These are phyloP conservation scores for Trichomonascaceae sp. DNA, from an alignment of 1,139 yeast genomes.

Conservation along the genomic window DNA sequence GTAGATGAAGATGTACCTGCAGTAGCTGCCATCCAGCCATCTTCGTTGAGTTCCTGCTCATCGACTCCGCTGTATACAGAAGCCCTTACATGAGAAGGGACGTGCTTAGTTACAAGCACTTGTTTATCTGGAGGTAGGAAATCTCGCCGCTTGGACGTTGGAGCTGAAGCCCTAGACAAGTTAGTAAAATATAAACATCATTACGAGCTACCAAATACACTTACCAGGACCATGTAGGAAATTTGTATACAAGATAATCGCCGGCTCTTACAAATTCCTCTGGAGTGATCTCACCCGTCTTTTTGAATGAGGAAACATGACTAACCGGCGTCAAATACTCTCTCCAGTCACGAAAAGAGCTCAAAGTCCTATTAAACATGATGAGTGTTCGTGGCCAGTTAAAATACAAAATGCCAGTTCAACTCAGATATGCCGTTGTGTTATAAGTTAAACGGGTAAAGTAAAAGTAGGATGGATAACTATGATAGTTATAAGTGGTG, in stretches of 20 bases:
- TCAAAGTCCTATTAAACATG: slow-evolving; percentile 67
- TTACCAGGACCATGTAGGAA: slow-evolving; percentile 96
- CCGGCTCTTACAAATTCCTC: slow-evolving; percentile 91
- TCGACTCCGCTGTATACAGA: slow-evolving; percentile 44
- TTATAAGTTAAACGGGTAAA: neutral
- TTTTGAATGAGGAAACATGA: slow-evolving; percentile 71
- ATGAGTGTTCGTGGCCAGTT: neutral
- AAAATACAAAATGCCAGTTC: neutral
- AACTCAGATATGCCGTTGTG: neutral
- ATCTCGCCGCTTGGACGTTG: slow-evolving; percentile 52
- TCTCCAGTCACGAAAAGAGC: slow-evolving; percentile 68
- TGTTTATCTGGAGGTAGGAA: slow-evolving; percentile 86
- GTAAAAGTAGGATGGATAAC: neutral
- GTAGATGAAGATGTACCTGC: neutral
- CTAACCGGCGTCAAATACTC: slow-evolving; percentile 90
- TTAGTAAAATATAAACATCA: neutral
- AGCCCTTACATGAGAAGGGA: slow-evolving; percentile 78
- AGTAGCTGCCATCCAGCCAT: slow-evolving; percentile 48
- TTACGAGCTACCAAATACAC: slow-evolving; percentile 5
- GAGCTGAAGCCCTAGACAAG: slow-evolving; percentile 43
- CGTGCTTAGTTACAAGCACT: slow-evolving; percentile 78
- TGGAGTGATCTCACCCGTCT: slow-evolving; percentile 89
- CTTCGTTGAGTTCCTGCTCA: slow-evolving; percentile 40
- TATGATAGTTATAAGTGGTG: neutral
- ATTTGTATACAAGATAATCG: slow-evolving; percentile 81